Evolutionary conservation across 441 rosid species (phyloP), one percentile per base, ranked within the genome.

Genomic region (Daphne laureola): DNA sequence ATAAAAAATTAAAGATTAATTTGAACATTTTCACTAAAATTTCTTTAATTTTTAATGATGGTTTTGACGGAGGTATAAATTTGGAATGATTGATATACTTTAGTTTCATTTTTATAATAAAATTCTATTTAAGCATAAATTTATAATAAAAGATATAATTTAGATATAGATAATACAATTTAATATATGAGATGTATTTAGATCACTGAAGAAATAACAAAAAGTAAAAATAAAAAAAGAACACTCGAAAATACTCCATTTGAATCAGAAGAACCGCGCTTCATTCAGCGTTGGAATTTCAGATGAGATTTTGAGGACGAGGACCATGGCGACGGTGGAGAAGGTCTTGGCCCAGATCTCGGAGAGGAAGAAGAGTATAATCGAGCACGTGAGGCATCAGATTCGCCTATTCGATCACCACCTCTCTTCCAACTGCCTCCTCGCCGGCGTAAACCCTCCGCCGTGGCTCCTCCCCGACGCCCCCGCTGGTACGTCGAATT

Each of bases 371-470:
- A 73, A 67, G 62, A 63, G 76, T 62, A 79, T 82, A 60, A 62
- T 87, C 43, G 86, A 78, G 46, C 81, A 79, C 60, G 78, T 77
- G n/a, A 74, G 70, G 78, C 81, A 80, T 55, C 87, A 78, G 62
- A 64, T 69, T 41, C 74, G 71, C 44, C 83, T 72, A 62, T 81
- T 76, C 63, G 97, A 92, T 51, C 81, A 74, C 7, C 80, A 77
- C 45, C 86, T 86, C 67, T 92, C 90, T 59, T 74, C 86, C 53
- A 81, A 70, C 2, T 86, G 92, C 50, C 68, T 86, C 61, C 73
- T 92, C 23, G 73, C 76, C 27, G 94, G 91, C 58, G 52, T 86
- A 11, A 43, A 73, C 42, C 91, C 92, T 70, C 98, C 97, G 53
- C 25, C 84, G 7, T 89, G 89, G 86, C 88, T 92, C 79, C 36